Evolutionary conservation across 228 moss, liverwort and hornwort species (phyloP).

Genomic region (Sphagnum magellanicum): DNA sequence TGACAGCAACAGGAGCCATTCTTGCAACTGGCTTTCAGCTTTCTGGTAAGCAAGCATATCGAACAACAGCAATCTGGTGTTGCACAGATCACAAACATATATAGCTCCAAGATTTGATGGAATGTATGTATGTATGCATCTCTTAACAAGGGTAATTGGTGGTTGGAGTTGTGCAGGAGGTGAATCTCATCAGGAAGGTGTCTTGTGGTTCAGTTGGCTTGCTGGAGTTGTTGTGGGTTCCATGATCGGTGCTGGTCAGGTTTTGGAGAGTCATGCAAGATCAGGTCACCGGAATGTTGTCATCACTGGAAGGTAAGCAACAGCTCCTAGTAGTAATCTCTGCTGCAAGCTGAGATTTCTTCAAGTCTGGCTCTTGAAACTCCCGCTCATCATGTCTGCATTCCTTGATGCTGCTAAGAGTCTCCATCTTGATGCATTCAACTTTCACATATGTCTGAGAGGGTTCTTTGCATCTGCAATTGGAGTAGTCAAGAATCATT

Average conservation of each 20-base stretch:
- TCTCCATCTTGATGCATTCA: no score
- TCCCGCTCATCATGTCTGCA: no score
- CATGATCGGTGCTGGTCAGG: constrained; percentile 79
- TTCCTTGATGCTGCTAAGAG: no score
- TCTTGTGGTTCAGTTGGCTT: constrained; percentile 75
- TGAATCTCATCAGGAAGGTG: constrained; percentile 62
- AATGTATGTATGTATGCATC: background rate
- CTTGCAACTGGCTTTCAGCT: constrained; percentile 62
- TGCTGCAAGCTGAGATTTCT: background rate
- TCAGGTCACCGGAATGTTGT: constrained; percentile 70
- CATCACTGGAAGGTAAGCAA: constrained; percentile 62
- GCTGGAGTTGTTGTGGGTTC: constrained; percentile 70
- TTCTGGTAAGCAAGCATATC: constrained; percentile 28
- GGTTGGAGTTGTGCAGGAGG: constrained; percentile 33
- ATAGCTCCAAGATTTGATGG: background rate
- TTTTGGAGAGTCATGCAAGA: constrained; percentile 66
- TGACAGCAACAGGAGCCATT: constrained; percentile 65
- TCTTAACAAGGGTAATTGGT: background rate
- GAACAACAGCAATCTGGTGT: no score
- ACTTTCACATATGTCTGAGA: no score
- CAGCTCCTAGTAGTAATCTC: background rate
- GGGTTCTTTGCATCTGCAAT: background rate
- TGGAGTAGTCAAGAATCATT: background rate
- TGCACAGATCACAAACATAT: no score
- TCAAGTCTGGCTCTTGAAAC: background rate